Evolutionary conservation across 805 yeast genomes (phyloP).

Genomic region (Pichia eremophila): DNA sequence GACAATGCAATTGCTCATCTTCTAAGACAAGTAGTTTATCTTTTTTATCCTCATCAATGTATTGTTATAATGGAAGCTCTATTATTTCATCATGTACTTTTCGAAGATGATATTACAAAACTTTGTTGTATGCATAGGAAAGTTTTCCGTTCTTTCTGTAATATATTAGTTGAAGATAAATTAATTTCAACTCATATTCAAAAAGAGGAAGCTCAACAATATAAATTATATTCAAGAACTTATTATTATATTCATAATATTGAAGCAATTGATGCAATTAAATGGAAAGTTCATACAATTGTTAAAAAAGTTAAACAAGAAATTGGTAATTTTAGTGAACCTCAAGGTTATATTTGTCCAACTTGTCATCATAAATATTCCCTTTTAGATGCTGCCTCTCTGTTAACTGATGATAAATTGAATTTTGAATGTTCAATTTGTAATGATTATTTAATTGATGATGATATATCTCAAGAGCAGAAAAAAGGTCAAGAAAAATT

Average conservation of each 20-base stretch:
- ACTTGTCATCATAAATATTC: constrained; percentile 73
- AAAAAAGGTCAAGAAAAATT: constrained; percentile 71
- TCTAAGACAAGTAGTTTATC: constrained; percentile 71
- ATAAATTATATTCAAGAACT: constrained; percentile 65
- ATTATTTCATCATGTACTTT: constrained; percentile 76
- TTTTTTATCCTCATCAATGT: constrained; percentile 79
- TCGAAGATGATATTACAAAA: constrained; percentile 83
- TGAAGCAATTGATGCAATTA: constrained; percentile 89
- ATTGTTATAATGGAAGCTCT: constrained; percentile 82
- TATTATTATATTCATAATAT: constrained; percentile 76
- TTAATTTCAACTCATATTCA: constrained; percentile 62
- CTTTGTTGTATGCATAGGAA: constrained; percentile 78
- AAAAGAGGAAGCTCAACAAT: constrained; percentile 57
- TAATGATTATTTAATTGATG: constrained; percentile 69
- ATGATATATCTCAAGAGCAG: constrained; percentile 78
- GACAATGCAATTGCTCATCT: constrained; percentile 26
- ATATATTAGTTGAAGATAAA: constrained; percentile 76
- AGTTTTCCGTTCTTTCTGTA: constrained; percentile 75
- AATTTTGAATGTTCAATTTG: constrained; percentile 83
- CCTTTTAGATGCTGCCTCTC: constrained; percentile 78
- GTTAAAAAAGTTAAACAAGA: constrained; percentile 75
- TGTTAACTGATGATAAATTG: constrained; percentile 69
- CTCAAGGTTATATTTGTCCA: constrained; percentile 91
- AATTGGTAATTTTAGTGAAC: constrained; percentile 74
- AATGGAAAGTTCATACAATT: constrained; percentile 90